phyloP scores from a whole-genome alignment of 2,329 filamentous ascomycete genomes.

The Dothideomycetes sp. region DNA sequence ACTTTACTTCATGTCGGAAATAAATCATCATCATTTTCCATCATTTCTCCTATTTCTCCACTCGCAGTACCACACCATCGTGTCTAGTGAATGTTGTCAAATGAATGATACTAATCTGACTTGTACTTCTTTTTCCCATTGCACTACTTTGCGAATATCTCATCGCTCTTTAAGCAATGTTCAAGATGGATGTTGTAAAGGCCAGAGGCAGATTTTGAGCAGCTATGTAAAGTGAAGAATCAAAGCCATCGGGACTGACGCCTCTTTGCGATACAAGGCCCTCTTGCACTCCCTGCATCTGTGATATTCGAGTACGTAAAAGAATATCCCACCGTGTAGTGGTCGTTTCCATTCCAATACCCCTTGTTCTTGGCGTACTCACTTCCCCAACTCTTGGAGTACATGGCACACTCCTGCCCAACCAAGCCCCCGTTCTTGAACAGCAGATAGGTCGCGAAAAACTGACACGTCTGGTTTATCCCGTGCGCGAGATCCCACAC shows the following conservation, averaged over 20 bases:
- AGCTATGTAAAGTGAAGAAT: too few relatives aligned
- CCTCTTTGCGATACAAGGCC: too few relatives aligned
- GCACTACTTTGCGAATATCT: too few relatives aligned
- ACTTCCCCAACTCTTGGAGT: conserved; percentile 14
- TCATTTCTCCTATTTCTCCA: too few relatives aligned
- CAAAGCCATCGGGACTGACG: too few relatives aligned
- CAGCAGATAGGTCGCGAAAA: conserved; percentile 23
- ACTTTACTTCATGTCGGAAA: too few relatives aligned
- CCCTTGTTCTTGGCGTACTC: conserved; percentile 16
- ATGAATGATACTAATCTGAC: too few relatives aligned
- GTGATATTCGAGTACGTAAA: conserved; percentile 14
- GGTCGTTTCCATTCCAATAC: conserved; percentile 13
- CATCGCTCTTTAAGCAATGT: too few relatives aligned
- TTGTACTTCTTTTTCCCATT: too few relatives aligned
- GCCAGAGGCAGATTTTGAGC: conserved; percentile 5
- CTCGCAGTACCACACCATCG: too few relatives aligned
- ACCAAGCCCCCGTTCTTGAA: conserved; percentile 14
- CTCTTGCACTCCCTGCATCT: conserved; percentile 2
- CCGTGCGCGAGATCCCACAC: conserved; percentile 6
- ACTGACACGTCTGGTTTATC: conserved; percentile 18
- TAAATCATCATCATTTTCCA: too few relatives aligned
- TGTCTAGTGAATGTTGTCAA: too few relatives aligned
- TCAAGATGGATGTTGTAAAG: conserved; percentile 9
- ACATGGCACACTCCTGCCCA: conserved; percentile 19
- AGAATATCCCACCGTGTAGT: conserved; percentile 14